Evolutionary conservation across 2,329 filamentous ascomycete genomes (phyloP).

Genomic region (Xylaria digitata): DNA sequence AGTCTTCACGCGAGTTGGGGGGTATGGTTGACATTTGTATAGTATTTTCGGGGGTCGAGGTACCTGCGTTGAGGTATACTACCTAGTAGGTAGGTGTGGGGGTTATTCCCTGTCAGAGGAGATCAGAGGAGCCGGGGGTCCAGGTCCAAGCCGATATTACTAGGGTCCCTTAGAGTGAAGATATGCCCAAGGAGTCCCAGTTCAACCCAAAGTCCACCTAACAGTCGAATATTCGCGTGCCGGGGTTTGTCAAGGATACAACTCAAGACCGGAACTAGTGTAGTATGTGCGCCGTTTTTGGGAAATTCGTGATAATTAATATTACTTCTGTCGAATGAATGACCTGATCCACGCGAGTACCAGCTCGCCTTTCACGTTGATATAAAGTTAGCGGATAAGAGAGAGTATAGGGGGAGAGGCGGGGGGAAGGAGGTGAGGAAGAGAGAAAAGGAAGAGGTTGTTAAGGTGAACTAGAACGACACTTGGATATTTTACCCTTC

Average conservation of each 20-base stretch:
- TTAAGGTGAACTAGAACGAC: constrained; percentile 59
- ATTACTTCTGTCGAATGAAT: constrained; percentile 60
- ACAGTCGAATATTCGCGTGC: constrained; percentile 45
- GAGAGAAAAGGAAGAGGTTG: constrained; percentile 51
- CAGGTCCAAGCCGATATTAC: constrained; percentile 52
- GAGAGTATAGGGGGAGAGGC: constrained; percentile 49
- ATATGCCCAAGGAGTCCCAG: constrained; percentile 50
- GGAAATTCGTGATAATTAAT: constrained; percentile 52
- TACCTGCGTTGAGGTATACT: constrained; percentile 55
- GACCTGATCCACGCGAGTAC: constrained; percentile 68
- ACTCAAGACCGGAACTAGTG: constrained; percentile 40
- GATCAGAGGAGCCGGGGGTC: constrained; percentile 49
- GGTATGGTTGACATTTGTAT: constrained; percentile 69
- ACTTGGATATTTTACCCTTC: constrained; percentile 61
- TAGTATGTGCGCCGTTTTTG: constrained; percentile 38
- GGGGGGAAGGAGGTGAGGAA: constrained; percentile 53
- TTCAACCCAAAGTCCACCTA: constrained; percentile 49
- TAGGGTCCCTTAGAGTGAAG: constrained; percentile 46
- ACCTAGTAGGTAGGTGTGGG: constrained; percentile 43
- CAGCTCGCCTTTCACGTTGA: constrained; percentile 65
- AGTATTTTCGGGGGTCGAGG: constrained; percentile 46
- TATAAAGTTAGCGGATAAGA: constrained; percentile 48
- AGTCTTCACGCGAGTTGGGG: constrained; percentile 67
- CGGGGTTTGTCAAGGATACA: constrained; percentile 44
- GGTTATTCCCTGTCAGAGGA: constrained; percentile 51